These are phyloP conservation scores for Vitis vinifera DNA, from an alignment of 164 flowering plant species.

Conservation along the genomic window DNA sequence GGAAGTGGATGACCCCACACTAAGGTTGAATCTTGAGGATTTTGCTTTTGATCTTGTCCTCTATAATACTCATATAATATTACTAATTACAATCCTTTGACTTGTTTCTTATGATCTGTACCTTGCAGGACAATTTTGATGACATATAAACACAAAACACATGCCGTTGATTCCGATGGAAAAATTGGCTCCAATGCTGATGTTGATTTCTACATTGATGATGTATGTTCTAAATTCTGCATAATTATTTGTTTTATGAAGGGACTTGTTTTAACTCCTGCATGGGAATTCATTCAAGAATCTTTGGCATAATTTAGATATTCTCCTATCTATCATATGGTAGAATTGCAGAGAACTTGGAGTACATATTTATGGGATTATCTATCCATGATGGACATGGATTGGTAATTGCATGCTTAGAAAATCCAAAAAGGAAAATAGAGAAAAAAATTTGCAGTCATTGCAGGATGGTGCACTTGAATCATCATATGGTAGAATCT, in stretches of 20 bases:
- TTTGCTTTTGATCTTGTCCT: slow-evolving; percentile 4
- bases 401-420: too few relatives aligned
- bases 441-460: too few relatives aligned
- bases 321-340: too few relatives aligned
- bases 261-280: not conserved
- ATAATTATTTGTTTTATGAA: not conserved
- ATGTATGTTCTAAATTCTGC: slow-evolving; percentile 46
- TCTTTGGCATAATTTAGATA: too few relatives aligned
- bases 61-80: not conserved
- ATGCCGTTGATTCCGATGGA: slow-evolving; percentile 76
- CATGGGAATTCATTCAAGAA: too few relatives aligned
- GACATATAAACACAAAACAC: slow-evolving; percentile 97
- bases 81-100: not conserved
- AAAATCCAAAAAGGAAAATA: too few relatives aligned
- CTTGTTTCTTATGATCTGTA: slow-evolving; percentile 6
- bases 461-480: too few relatives aligned
- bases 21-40: slow-evolving; percentile 49
- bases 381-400: too few relatives aligned
- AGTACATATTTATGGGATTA: too few relatives aligned
- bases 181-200: slow-evolving; percentile 85
- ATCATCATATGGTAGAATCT: not conserved
- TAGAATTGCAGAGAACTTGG: too few relatives aligned
- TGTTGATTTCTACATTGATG: slow-evolving; percentile 81
- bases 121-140: slow-evolving; percentile 83
- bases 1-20: slow-evolving; percentile 96